These are phyloP conservation scores for Ogataea haglerorum DNA, from an alignment of 805 yeast species.

Conservation along the genomic window DNA sequence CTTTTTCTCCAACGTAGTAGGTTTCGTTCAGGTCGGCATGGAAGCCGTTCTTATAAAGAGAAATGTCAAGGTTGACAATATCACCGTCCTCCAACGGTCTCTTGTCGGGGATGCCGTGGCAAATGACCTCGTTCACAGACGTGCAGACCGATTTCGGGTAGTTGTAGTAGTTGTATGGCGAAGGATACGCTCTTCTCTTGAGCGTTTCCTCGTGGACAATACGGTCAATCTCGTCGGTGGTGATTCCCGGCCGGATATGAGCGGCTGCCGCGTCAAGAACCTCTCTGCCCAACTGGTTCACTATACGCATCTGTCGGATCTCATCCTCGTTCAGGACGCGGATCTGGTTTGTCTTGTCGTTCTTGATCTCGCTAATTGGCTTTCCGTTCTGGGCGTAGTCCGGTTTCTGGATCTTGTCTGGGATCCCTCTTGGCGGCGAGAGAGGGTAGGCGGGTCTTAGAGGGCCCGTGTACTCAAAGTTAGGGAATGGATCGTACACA, in stretches of 20 bases:
- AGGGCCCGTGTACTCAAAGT: slow-evolving; percentile 67
- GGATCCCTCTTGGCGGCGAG: slow-evolving; percentile 65
- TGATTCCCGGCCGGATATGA: slow-evolving; percentile 78
- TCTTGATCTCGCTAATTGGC: slow-evolving; percentile 73
- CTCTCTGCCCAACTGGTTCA: slow-evolving; percentile 77
- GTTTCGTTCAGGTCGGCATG: slow-evolving; percentile 97
- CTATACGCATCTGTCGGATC: slow-evolving; percentile 69
- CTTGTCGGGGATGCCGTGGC: slow-evolving; percentile 97
- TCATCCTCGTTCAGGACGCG: slow-evolving; percentile 63
- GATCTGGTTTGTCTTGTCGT: slow-evolving; percentile 66
- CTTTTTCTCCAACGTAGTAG: slow-evolving; percentile 90
- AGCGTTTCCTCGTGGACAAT: slow-evolving; percentile 85
- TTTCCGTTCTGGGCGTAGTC: slow-evolving; percentile 82
- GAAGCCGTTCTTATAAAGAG: slow-evolving; percentile 80
- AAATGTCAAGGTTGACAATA: slow-evolving; percentile 85
- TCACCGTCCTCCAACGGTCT: slow-evolving; percentile 88
- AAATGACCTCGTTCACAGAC: slow-evolving; percentile 89
- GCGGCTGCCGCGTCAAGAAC: slow-evolving; percentile 87
- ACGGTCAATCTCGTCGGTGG: slow-evolving; percentile 88
- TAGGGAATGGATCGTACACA: slow-evolving; percentile 86
- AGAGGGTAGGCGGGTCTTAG: slow-evolving; percentile 81
- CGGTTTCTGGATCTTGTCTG: slow-evolving; percentile 67
- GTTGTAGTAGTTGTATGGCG: slow-evolving; percentile 90
- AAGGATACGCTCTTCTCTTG: slow-evolving; percentile 88
- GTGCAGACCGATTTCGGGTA: slow-evolving; percentile 92